Conservation (phyloP, 768 basidiomycete genomes). For the Boletus reticulatus region DNA sequence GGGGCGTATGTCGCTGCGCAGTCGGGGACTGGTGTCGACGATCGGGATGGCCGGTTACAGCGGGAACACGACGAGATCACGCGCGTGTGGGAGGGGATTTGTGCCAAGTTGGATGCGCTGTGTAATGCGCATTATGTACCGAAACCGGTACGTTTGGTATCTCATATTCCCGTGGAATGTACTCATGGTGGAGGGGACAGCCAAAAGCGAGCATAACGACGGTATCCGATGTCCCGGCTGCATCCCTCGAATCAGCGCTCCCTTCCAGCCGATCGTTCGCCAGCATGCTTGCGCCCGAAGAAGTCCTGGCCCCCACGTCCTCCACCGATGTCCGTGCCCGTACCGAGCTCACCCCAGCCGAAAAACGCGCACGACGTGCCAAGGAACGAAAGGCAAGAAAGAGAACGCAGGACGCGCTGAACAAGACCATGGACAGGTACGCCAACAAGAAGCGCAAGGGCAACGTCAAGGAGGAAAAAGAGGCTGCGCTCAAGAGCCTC, state of each 20-base stretch:
- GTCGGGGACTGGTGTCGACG: slow-evolving; percentile 53
- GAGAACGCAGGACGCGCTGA: slow-evolving; percentile 62
- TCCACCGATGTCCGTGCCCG: slow-evolving; percentile 56
- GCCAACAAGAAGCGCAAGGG: slow-evolving; percentile 41
- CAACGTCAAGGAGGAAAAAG: slow-evolving; percentile 75
- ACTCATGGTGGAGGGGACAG: slow-evolving; percentile 38
- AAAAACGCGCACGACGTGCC: slow-evolving; percentile 71
- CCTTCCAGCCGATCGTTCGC: slow-evolving; percentile 75
- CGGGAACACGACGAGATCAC: slow-evolving; percentile 91
- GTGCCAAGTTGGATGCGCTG: slow-evolving; percentile 85
- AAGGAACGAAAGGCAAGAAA: slow-evolving; percentile 71
- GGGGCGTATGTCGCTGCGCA: slow-evolving; percentile 79
- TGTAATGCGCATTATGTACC: slow-evolving; percentile 96
- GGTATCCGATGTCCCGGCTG: slow-evolving; percentile 75
- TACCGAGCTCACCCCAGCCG: slow-evolving; percentile 79
- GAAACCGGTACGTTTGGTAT: slow-evolving; percentile 66
- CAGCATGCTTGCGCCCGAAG: slow-evolving; percentile 91
- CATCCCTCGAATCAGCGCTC: slow-evolving; percentile 86
- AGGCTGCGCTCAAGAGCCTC: slow-evolving; percentile 74
- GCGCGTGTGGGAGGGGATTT: slow-evolving; percentile 79
- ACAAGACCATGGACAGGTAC: slow-evolving; percentile 63
- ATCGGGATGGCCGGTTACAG: slow-evolving; percentile 83
- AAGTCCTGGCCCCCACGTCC: slow-evolving; percentile 64
- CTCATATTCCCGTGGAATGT: not conserved
- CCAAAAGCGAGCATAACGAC: slow-evolving; percentile 88